Evolutionary conservation across 225 moss, liverwort and hornwort species (phyloP).

Genomic region (Pleurozium schreberi): DNA sequence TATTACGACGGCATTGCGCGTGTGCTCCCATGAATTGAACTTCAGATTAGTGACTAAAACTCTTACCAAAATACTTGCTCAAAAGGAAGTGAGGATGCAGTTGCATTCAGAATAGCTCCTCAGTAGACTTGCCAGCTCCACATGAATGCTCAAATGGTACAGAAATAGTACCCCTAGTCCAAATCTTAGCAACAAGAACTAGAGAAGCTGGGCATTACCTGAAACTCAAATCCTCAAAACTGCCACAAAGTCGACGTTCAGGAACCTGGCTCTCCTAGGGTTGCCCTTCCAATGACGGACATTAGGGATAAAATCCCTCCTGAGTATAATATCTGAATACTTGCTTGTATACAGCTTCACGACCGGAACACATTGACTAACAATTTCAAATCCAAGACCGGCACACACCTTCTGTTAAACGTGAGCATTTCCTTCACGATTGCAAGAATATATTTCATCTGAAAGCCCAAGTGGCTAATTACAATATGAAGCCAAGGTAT

Average conservation of each 20-base stretch:
- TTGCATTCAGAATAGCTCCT: neutral
- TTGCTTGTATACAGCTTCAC: neutral
- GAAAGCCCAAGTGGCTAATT: neutral
- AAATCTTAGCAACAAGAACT: neutral
- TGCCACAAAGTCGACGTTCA: neutral
- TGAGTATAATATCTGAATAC: too few species aligned
- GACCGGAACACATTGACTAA: neutral
- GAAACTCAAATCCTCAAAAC: neutral
- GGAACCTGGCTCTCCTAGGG: neutral
- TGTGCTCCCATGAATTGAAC: neutral
- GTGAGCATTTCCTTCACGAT: neutral
- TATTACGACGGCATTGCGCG: neutral
- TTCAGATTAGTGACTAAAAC: neutral
- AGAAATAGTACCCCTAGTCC: neutral
- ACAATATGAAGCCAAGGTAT: neutral
- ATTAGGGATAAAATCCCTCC: neutral
- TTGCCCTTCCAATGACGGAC: too few species aligned
- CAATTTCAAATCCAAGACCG: neutral
- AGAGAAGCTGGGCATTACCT: neutral
- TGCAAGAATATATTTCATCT: neutral
- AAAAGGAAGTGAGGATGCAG: neutral
- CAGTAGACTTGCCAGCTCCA: neutral
- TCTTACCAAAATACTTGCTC: neutral
- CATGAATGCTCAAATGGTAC: neutral
- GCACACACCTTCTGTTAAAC: neutral